Evolutionary conservation across 23 red algal genomes (phyloP).

Genomic region (Gracilaria gracilis): DNA sequence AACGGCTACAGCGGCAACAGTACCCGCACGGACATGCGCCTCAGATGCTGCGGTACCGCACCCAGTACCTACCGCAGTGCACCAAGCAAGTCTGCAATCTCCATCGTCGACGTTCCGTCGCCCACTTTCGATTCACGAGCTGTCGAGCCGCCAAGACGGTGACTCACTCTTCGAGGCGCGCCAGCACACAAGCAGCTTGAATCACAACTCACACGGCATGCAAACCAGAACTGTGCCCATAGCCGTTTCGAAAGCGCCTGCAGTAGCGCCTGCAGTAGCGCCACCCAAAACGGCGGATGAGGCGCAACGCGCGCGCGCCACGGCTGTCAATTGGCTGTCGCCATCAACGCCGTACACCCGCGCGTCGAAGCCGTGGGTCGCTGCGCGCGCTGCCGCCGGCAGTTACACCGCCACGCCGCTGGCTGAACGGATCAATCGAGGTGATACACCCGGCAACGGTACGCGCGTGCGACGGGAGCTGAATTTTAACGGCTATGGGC

Average conservation of each 20-base stretch:
- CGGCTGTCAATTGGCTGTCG: not conserved
- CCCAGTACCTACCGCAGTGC: not conserved
- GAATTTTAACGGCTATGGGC: slow-evolving; percentile 41
- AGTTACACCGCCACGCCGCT: slow-evolving; percentile 21
- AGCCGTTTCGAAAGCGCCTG: not conserved
- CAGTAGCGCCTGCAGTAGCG: not conserved
- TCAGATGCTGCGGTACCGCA: not conserved
- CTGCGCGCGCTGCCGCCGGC: not conserved
- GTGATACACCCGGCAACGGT: slow-evolving; percentile 20
- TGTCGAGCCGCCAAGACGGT: slow-evolving; percentile 1
- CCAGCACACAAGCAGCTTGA: not conserved
- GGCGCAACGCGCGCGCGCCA: too few relatives aligned
- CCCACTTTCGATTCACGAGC: slow-evolving; percentile 33
- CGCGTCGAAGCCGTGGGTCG: not conserved
- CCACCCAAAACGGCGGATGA: not conserved
- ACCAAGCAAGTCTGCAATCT: not conserved
- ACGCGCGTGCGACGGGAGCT: slow-evolving; percentile 48
- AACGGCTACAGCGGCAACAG: slow-evolving; percentile 37
- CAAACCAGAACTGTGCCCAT: not conserved
- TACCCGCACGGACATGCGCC: not conserved
- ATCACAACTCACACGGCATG: not conserved
- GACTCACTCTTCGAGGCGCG: not conserved
- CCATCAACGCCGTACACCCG: slow-evolving; percentile 19
- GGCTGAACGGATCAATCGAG: slow-evolving; percentile 35
- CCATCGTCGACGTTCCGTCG: slow-evolving; percentile 19